Evolutionary conservation across 305 asterid genomes (phyloP).

Genomic region (Fraxinus xanthoxyloides): DNA sequence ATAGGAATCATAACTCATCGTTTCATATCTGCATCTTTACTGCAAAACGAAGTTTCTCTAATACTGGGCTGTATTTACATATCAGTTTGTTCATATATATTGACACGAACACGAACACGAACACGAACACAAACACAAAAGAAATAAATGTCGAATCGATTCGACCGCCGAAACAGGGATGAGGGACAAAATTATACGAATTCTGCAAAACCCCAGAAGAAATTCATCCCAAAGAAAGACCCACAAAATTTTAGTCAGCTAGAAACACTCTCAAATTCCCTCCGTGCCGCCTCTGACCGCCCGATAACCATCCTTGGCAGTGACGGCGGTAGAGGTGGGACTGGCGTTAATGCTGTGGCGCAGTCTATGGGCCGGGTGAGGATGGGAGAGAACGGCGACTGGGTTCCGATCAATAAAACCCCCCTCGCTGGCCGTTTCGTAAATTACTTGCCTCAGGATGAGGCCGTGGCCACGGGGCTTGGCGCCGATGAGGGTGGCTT

Average conservation of each 20-base stretch:
- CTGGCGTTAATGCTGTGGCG: constrained; percentile 24
- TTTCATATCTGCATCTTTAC: background rate
- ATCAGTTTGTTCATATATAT: too few species aligned
- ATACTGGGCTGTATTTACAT: background rate
- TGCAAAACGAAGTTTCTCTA: background rate
- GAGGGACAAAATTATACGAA: constrained; percentile 32
- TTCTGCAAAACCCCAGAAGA: constrained; percentile 44
- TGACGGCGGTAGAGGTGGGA: background rate
- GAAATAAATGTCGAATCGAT: constrained; percentile 54
- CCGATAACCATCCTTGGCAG: constrained; percentile 15
- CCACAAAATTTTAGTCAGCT: constrained; percentile 34
- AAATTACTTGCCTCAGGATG: constrained; percentile 93
- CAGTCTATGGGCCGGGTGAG: constrained; percentile 39
- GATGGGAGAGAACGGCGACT: constrained; percentile 47
- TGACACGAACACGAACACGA: too few species aligned
- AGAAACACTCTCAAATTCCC: constrained; percentile 61
- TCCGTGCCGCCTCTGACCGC: constrained; percentile 37
- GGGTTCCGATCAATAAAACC: constrained; percentile 38
- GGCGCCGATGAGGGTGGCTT: constrained; percentile 85
- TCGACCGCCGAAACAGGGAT: constrained; percentile 27
- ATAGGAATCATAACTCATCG: background rate
- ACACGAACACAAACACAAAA: too few species aligned
- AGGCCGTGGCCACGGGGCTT: constrained; percentile 89
- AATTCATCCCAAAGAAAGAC: constrained; percentile 50
- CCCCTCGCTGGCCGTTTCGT: constrained; percentile 55